phyloP scores from a whole-genome alignment of 768 basidiomycete genomes.

The Naganishia randhawae region DNA sequence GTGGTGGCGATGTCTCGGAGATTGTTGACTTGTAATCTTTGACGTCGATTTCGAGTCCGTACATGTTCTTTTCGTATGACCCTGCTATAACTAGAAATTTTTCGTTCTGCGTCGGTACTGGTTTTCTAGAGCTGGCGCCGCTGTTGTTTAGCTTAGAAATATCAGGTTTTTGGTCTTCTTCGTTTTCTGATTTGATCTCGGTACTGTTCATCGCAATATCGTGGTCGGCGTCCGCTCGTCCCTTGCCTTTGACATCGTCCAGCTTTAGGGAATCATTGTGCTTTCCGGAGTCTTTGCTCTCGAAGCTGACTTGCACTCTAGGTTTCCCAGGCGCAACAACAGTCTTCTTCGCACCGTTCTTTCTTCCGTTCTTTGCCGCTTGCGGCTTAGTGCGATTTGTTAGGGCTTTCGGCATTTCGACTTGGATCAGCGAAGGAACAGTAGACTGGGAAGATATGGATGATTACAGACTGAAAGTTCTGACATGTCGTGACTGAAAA shows the following conservation, averaged over 20 bases:
- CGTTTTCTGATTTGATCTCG: neutral
- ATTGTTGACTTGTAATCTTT: neutral
- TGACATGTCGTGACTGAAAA: neutral
- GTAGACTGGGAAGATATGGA: neutral
- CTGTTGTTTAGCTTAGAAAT: neutral
- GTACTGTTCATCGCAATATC: neutral
- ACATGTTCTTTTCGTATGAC: conserved; percentile 93
- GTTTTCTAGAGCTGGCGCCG: neutral
- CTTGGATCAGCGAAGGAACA: neutral
- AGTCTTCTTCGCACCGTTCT: conserved; percentile 9
- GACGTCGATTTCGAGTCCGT: conserved; percentile 62
- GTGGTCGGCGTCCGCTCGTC: neutral
- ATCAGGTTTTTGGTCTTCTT: conserved; percentile 14
- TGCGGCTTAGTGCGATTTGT: neutral
- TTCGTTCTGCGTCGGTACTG: neutral
- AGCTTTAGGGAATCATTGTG: neutral
- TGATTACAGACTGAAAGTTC: neutral
- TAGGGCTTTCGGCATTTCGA: conserved; percentile 11
- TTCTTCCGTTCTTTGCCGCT: conserved; percentile 1
- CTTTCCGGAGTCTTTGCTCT: neutral
- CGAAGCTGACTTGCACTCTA: conserved; percentile 20
- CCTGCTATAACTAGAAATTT: conserved; percentile 81
- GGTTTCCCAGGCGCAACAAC: neutral
- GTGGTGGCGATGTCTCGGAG: conserved; percentile 38
- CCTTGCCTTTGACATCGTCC: conserved; percentile 10